These are phyloP conservation scores for Begonia peltatifolia DNA, from an alignment of 306 rosid species.

Conservation along the genomic window DNA sequence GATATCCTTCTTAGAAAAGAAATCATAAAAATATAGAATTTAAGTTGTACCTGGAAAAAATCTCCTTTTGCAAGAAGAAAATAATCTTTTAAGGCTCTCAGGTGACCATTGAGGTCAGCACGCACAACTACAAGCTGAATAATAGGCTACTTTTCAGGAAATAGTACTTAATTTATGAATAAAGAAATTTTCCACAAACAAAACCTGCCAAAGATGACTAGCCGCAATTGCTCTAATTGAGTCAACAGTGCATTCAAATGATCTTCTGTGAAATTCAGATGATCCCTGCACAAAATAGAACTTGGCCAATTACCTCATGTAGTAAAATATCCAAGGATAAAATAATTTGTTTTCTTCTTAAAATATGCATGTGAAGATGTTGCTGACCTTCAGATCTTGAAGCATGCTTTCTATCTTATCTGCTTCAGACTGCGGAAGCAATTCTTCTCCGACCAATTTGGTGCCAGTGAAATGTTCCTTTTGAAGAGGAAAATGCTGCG, in stretches of 20 bases:
- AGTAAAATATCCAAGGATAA: background rate
- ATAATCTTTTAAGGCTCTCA: constrained; percentile 89
- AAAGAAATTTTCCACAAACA: constrained; percentile 11
- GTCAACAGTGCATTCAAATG: constrained; percentile 83
- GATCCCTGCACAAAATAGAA: constrained; percentile 49
- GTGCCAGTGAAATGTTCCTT: constrained; percentile 40
- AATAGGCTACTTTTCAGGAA: constrained; percentile 6
- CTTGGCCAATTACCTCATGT: constrained; percentile 5
- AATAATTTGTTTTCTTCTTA: background rate
- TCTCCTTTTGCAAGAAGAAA: constrained; percentile 97
- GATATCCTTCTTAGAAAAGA: no score
- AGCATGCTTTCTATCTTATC: constrained; percentile 96
- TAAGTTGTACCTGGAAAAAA: constrained; percentile 69
- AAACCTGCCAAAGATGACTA: constrained; percentile 98
- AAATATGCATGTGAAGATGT: background rate
- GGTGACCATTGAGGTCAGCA: constrained; percentile 89
- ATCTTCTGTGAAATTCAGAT: constrained; percentile 84
- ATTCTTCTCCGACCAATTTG: constrained; percentile 54
- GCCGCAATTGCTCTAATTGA: constrained; percentile 86
- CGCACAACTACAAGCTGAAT: constrained; percentile 95
- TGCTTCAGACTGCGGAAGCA: constrained; percentile 89
- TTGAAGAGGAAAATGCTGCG: constrained; percentile 45
- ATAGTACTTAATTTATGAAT: background rate
- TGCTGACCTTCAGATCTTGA: constrained; percentile 58
- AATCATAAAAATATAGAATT: no score